Evolutionary conservation across 176 grass and related monocot genomes (phyloP).

Genomic region (Tillandsia leiboldiana): DNA sequence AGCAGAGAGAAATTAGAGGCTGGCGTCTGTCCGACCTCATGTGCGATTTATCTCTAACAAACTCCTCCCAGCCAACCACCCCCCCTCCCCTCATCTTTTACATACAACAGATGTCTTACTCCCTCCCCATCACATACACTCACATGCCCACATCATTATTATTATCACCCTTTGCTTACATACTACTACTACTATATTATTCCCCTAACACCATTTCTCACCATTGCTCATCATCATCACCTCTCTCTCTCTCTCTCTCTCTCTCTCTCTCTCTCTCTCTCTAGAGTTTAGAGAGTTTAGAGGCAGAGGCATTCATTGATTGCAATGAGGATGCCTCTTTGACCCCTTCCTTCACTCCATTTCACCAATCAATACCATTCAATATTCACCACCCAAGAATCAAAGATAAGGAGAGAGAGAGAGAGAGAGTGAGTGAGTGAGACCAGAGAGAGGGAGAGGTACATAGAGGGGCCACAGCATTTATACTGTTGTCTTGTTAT

Average conservation of each 20-base stretch:
- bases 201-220: neutral
- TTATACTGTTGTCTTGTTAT: too few species aligned
- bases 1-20: slow-evolving; percentile 16
- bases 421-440: neutral
- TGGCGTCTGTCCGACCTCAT: slow-evolving; percentile 25
- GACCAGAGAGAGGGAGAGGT: neutral
- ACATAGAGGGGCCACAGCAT: neutral
- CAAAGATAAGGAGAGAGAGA: slow-evolving; percentile 9
- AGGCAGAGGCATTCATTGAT: slow-evolving; percentile 20
- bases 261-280: neutral
- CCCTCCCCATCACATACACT: neutral
- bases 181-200: neutral
- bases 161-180: neutral
- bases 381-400: slow-evolving; percentile 6
- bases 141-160: neutral
- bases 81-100: neutral
- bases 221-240: neutral
- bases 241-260: too few species aligned
- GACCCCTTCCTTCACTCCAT: slow-evolving; percentile 5
- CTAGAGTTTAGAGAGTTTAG: neutral
- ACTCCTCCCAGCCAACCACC: neutral
- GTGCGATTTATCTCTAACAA: neutral
- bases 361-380: neutral
- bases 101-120: neutral
- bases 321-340: slow-evolving; percentile 11